Evolutionary conservation across 768 basidiomycete species (phyloP), one percentile per base, ranked within the genome.

Genomic region (Collybia sp.): DNA sequence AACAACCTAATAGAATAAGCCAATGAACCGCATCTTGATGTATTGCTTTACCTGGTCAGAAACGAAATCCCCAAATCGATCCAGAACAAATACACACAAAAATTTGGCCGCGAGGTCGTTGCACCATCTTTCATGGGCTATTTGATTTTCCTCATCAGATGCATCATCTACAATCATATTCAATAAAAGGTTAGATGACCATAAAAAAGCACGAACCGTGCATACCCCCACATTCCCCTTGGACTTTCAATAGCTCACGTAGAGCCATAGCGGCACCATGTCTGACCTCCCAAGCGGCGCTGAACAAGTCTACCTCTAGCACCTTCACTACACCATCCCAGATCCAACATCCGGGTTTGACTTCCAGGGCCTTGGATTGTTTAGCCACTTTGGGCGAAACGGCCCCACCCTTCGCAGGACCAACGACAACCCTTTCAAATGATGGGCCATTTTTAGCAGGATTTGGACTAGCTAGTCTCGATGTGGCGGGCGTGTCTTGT

Each of bases 51-150:
- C 74, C 70, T 94, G 93, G 60, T 99, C 96, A 0, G 93, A 89
- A 31, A 96, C 83, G 59, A 94, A 99, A 65, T 99, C 96, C 2
- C 94, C 93, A 56, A 99, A 99, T n/a, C 96, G 83, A 62, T 99
- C 96, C 18, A 97, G 73, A 30, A 95, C 88, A 51, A 98, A 88
- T 8, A 98, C 82, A 54, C 85, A 87, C 2, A 98, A 77, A 42
- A 96, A 79, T 53, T 86, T 86, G 9, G 89, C 81, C 2, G 91
- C 86, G 12, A 98, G 68, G 47, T 85, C 82, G 50, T 94, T 94
- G 63, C 89, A 92, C 93, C 93, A 95, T 55, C 76, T 76, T 63
- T 90, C 87, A 56, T 93, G 91, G 0, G 73, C 73, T 35, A 70
- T 62, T 15, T 75, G 73, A 53, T 93, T 93, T 57, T 83, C 81